These are phyloP conservation scores for Verticillium longisporum DNA, from an alignment of 2,329 filamentous ascomycete species.

Conservation along the genomic window DNA sequence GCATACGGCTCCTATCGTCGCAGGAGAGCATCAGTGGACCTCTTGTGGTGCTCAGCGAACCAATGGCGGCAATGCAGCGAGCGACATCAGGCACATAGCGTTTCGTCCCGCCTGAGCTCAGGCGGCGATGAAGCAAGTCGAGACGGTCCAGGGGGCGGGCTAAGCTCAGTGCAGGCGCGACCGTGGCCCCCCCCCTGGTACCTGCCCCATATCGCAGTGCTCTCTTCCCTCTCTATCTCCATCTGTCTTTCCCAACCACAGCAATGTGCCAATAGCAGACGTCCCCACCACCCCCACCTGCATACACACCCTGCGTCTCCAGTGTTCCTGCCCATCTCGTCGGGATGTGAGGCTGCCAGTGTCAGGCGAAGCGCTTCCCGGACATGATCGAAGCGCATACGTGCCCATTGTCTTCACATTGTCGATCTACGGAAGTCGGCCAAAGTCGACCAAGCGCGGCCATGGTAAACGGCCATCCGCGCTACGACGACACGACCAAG, in stretches of 20 bases:
- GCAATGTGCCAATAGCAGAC: too few species aligned
- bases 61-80: conserved; percentile 14
- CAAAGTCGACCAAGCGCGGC: neutral
- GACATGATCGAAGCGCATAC: neutral
- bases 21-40: conserved; percentile 17
- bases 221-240: neutral
- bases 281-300: too few species aligned
- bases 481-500: neutral
- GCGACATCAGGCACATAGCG: conserved; percentile 24
- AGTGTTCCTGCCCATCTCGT: neutral
- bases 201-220: conserved; percentile 4
- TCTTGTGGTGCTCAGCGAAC: conserved; percentile 10
- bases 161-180: neutral
- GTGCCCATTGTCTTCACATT: neutral
- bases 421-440: neutral
- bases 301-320: too few species aligned
- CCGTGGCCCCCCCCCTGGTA: neutral
- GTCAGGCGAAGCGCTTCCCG: too few species aligned
- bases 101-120: conserved; percentile 24
- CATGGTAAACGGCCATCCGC: neutral
- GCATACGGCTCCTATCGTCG: conserved; percentile 27
- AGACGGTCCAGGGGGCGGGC: conserved; percentile 5
- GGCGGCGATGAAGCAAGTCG: conserved; percentile 30
- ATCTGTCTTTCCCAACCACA: too few species aligned
- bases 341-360: too few species aligned